phyloP scores from a whole-genome alignment of 176 grass and related monocot species.

The Puccinellia tenuiflora region DNA sequence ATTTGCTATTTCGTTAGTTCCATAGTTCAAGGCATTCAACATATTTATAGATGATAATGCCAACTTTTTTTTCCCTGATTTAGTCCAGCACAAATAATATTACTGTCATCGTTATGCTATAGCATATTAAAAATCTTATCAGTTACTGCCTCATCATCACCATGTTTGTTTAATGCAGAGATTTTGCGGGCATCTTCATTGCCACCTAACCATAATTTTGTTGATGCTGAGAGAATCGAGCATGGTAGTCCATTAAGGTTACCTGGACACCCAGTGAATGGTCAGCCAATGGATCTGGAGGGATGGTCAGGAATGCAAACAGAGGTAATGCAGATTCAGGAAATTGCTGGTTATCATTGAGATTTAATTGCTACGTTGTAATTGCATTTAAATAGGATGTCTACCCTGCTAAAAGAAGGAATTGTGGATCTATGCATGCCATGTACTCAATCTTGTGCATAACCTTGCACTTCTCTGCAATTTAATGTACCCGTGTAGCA shows the following conservation, averaged over 20 bases:
- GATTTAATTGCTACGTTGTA: not conserved
- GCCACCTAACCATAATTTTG: conserved; percentile 65
- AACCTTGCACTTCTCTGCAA: not conserved
- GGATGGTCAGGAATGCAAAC: conserved; percentile 81
- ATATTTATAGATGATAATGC: not conserved
- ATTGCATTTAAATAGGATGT: not conserved
- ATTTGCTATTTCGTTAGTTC: not conserved
- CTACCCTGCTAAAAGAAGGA: not conserved
- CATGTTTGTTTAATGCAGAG: conserved; percentile 60
- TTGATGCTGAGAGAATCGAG: conserved; percentile 90
- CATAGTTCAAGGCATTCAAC: not conserved
- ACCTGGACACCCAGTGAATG: conserved; percentile 68
- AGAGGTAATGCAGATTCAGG: conserved; percentile 55
- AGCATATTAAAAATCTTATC: not conserved
- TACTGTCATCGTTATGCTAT: conserved; percentile 6
- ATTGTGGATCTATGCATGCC: not conserved
- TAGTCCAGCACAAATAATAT: not conserved
- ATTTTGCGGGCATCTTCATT: conserved; percentile 81
- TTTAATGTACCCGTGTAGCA: not conserved
- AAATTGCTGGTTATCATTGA: conserved; percentile 6
- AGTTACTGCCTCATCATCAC: not conserved
- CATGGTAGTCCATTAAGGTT: conserved; percentile 85
- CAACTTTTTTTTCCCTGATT: not conserved
- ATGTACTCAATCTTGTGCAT: not conserved
- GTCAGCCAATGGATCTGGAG: conserved; percentile 96